Evolutionary conservation across 306 rosid species (phyloP), one percentile per base, ranked within the genome.

Genomic region (Heteromeles arbutifolia): DNA sequence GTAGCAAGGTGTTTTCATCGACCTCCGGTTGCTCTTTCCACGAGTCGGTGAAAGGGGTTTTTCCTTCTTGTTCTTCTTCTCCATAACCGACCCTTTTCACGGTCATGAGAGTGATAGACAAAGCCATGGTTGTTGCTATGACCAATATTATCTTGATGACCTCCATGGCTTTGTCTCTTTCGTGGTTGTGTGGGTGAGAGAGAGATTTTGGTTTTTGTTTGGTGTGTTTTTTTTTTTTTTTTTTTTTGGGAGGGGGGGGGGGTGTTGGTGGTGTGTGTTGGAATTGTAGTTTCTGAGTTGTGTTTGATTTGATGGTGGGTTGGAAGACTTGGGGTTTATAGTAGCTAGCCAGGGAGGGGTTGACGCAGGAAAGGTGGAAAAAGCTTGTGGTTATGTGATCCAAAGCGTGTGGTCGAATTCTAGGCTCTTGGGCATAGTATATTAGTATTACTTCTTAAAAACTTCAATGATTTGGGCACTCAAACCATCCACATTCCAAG

Each of bases 121-220:
- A 80, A 86, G 93, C 95, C 98, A 92, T 88, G 86, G 95, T 85
- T 72, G 87, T 82, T 53, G 95, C 87, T 12, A 94, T 73, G 74
- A 89, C 44, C 65, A 92, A 12, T 48, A 88, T 70, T 4, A 73
- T 78, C 79, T 90, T 91, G 29, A 86, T 53, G 80, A 82, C 57
- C 70, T 72, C 93, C 98, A 94, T 92, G 89, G 86, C 89, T 85
- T 79, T 74, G 87, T 67, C 80, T 12, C 18, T 15, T 39, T 65
- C 48, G 3, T 4, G 45, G 21, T 21, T 45, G 19, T 8, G 54
- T 9, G 43, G 37, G 65, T 41, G 77, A 69, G 65, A 25, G 21
- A 70, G 44, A n/a, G 24, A 63, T 31, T 31, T 31, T 5, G 32
- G 32, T 4, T 29, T 29, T 28, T 29, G 41, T 26, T 26, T 1